Conservation (phyloP, 768 basidiomycete genomes). For the Agaricus sinodeliciosus region DNA sequence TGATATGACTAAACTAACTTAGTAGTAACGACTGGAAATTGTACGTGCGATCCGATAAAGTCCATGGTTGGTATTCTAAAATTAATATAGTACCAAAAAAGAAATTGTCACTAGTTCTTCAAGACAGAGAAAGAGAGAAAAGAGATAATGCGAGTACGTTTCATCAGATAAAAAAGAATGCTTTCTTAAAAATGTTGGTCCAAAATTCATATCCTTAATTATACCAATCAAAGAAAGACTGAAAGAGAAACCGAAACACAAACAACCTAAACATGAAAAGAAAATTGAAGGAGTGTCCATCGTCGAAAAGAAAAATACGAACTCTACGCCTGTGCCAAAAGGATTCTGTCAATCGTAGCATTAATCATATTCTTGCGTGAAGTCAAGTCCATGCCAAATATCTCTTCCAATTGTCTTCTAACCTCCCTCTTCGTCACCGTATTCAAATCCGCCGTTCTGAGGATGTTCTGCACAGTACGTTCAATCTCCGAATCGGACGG, state of each 20-base stretch:
- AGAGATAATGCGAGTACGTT: background rate
- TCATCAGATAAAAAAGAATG: background rate
- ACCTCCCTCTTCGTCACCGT: slow-evolving; percentile 90
- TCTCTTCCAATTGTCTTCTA: slow-evolving; percentile 73
- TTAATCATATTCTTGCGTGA: slow-evolving; percentile 71
- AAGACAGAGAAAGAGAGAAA: background rate
- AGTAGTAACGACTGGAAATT: too few relatives aligned
- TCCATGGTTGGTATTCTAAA: background rate
- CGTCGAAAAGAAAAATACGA: background rate
- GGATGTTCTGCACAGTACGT: slow-evolving; percentile 61
- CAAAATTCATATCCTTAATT: background rate
- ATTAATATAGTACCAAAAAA: background rate
- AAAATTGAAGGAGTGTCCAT: too few relatives aligned
- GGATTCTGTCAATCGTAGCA: slow-evolving; percentile 64
- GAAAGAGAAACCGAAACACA: background rate
- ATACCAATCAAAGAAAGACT: background rate
- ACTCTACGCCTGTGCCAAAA: slow-evolving; percentile 41
- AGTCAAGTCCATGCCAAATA: slow-evolving; percentile 73
- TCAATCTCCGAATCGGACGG: slow-evolving; percentile 75
- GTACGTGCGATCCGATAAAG: too few relatives aligned
- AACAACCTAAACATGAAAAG: background rate
- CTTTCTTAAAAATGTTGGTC: background rate
- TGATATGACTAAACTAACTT: too few relatives aligned
- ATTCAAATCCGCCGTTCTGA: slow-evolving; percentile 79
- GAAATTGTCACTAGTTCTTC: slow-evolving; percentile 4